Percentiles rank a stretch among this genome's conserved stretches.
Conservation (phyloP, 495 filamentous ascomycete genomes). For the Sphaerosporella brunnea region DNA sequence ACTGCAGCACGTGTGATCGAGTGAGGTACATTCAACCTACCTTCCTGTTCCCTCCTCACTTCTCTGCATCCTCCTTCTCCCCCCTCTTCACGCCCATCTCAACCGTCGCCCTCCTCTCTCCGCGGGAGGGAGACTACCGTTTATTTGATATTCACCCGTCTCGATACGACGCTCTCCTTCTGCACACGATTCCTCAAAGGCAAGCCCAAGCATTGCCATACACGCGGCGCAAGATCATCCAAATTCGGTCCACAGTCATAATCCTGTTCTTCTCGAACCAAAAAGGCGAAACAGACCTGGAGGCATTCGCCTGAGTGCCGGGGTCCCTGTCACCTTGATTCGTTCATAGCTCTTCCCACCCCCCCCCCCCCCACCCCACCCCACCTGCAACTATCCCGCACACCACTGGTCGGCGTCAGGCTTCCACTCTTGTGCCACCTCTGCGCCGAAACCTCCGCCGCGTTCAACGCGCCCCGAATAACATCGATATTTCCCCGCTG, state of each 20-base stretch:
- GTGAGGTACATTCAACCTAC: slow-evolving; percentile 13
- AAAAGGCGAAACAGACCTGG: slow-evolving; percentile 12
- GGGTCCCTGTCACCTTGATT: slow-evolving; percentile 16
- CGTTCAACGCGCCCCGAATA: slow-evolving; percentile 1
- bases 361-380: no score
- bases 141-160: background rate
- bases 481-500: background rate
- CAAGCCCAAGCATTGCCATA: background rate
- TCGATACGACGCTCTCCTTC: background rate
- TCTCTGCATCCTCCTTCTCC: slow-evolving; percentile 3
- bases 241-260: slow-evolving; percentile 7
- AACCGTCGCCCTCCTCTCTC: background rate
- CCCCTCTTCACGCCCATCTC: slow-evolving; percentile 6
- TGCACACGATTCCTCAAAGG: background rate
- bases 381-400: slow-evolving; percentile 22
- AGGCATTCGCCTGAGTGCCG: background rate
- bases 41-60: slow-evolving; percentile 1
- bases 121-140: background rate
- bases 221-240: slow-evolving; percentile 23
- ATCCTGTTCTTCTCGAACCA: slow-evolving; percentile 9
- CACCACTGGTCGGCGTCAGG: slow-evolving; percentile 20
- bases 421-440: slow-evolving; percentile 19
- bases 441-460: background rate
- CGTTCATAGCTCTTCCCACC: slow-evolving; percentile 7
- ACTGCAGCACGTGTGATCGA: slow-evolving; percentile 5